These are phyloP conservation scores for Colletotrichum sp. DNA, from an alignment of 2,329 filamentous ascomycete species.

Conservation along the genomic window DNA sequence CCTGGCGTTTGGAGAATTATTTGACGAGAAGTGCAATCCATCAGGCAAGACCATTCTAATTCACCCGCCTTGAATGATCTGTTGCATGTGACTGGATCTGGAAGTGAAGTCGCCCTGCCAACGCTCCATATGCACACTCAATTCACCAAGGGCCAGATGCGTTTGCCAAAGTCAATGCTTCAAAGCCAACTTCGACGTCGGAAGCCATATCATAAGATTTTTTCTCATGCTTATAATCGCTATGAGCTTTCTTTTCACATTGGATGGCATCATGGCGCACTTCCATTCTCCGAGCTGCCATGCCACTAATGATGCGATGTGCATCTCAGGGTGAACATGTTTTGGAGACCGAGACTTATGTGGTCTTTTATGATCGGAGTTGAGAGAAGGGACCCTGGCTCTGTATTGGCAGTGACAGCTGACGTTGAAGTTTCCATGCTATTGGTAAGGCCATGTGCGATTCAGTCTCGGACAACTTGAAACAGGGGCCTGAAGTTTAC, in stretches of 20 bases:
- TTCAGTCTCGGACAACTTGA: not conserved
- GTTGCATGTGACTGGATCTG: not conserved
- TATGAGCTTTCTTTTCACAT: not conserved
- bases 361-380: not conserved
- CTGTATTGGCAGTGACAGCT: not conserved
- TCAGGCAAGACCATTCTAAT: not conserved
- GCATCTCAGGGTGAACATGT: not conserved
- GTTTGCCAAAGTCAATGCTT: not conserved
- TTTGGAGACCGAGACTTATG: not conserved
- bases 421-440: not conserved
- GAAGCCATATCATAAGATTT: not conserved
- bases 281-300: not conserved
- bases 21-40: not conserved
- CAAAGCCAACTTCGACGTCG: not conserved
- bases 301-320: not conserved
- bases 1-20: not conserved
- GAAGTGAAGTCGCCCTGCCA: not conserved
- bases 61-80: not conserved
- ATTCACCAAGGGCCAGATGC: not conserved
- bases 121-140: not conserved
- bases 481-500: not conserved
- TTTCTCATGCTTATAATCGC: not conserved
- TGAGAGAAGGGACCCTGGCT: not conserved
- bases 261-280: not conserved
- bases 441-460: not conserved